phyloP scores from a whole-genome alignment of 192 early-diverging fungal genomes.

The Ambispora gerdemannii region DNA sequence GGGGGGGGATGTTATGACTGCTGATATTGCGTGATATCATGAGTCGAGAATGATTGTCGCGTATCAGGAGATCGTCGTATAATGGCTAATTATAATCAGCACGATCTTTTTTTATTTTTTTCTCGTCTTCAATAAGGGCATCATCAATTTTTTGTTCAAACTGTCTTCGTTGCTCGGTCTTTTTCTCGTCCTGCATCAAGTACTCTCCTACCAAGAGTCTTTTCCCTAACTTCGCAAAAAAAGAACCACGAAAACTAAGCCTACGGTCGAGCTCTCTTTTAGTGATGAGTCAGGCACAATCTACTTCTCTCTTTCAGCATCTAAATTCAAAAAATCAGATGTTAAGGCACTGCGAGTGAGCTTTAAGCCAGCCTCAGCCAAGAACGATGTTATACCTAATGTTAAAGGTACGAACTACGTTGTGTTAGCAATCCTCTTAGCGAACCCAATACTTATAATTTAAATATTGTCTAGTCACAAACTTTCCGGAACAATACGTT shows the following conservation, averaged over 20 bases:
- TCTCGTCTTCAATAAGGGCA: no score
- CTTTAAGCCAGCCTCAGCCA: neutral
- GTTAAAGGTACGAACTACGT: slow-evolving; percentile 9
- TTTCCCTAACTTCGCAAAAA: slow-evolving; percentile 9
- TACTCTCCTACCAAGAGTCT: neutral
- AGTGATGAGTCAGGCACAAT: no score
- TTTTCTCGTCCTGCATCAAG: neutral
- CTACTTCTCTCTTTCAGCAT: neutral
- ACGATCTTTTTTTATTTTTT: no score
- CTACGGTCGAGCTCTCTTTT: neutral
- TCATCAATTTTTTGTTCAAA: neutral
- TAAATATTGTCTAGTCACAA: no score
- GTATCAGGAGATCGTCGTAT: no score
- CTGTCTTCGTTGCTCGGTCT: neutral
- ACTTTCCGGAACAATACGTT: neutral
- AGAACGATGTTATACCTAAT: slow-evolving; percentile 7
- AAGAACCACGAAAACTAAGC: neutral
- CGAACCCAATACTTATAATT: no score
- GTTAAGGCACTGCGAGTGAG: slow-evolving; percentile 4
- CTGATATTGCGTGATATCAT: no score
- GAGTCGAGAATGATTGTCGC: no score
- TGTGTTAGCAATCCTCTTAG: no score
- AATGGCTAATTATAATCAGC: no score
- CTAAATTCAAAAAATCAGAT: neutral
- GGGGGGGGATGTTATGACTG: no score